phyloP scores from a whole-genome alignment of 495 filamentous ascomycete genomes.

The Aspergillus incahuasiensis region DNA sequence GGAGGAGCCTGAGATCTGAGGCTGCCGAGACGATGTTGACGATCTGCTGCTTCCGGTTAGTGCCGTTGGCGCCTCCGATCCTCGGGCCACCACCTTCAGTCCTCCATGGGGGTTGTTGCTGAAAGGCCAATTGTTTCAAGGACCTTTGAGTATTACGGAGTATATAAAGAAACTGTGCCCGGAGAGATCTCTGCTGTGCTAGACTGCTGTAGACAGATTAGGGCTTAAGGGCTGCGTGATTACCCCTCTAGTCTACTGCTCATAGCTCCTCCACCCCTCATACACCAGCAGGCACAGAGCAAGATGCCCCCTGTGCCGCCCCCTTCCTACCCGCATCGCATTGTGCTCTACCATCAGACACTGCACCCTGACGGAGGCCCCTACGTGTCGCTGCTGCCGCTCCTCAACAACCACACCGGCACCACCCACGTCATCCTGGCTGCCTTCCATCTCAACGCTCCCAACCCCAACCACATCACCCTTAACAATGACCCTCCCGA shows the following conservation, averaged over 20 bases:
- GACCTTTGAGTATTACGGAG: too few relatives aligned
- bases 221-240: neutral
- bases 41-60: conserved; percentile 12
- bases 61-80: neutral
- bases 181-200: too few relatives aligned
- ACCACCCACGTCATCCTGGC: conserved; percentile 75
- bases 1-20: conserved; percentile 8
- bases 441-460: conserved; percentile 72
- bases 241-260: neutral
- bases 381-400: conserved; percentile 65
- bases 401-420: conserved; percentile 54
- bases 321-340: conserved; percentile 32
- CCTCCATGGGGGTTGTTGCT: too few relatives aligned
- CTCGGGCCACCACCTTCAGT: too few relatives aligned
- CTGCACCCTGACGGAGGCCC: conserved; percentile 47
- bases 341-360: conserved; percentile 73
- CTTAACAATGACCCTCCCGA: conserved; percentile 70
- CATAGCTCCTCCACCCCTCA: neutral
- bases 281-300: neutral
- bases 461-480: conserved; percentile 50
- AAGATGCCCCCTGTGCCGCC: conserved; percentile 32
- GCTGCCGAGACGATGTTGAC: conserved; percentile 11
- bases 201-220: too few relatives aligned
- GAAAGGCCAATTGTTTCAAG: too few relatives aligned
- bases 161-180: too few relatives aligned